Evolutionary conservation across 2,329 filamentous ascomycete genomes (phyloP), one percentile per base, ranked within the genome.

Genomic region (Zasmidium citrigriseum): DNA sequence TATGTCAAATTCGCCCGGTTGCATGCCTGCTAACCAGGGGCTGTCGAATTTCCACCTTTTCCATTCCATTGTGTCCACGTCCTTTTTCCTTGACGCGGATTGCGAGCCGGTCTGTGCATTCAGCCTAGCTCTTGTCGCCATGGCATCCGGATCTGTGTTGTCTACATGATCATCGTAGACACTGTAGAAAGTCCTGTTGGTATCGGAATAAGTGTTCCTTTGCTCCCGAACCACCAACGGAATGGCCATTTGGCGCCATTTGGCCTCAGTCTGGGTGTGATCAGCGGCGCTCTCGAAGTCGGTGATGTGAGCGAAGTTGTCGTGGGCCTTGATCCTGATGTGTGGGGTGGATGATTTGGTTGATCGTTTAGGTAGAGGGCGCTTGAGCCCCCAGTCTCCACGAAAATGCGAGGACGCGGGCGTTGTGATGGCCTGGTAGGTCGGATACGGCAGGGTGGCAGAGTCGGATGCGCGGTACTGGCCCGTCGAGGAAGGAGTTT

Each of bases 361-460:
- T 2, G 89, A 87, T 72, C 88, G 88, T 9, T 88, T 77, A 1
- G 93, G 93, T 4, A 98, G 80, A 1, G 91, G 82, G 55, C 93
- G 83, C 78, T 98, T 98, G 68, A 97, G 79, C 14, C 93, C 93
- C 93, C 93, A 98, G 71, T 98, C 93, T 34, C 93, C 93, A 70
- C 85, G 85, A 44, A 82, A 79, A 22, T 91, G 83, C 7, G 92
- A 93, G 18, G 86, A 82, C 46, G 83, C 78, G 4, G 91, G 88
- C 0, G 91, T 93, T 14, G 88, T 87, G 71, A 98, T 89, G 61
- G 92, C 85, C 72, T 95, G 90, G 72, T 89, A 84, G 53, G 87
- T 91, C n/a, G 93, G 93, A 75, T 89, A 89, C 25, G 86, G 83
- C 60, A 85, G 82, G 14, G 93, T 98, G 46, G 89, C 86, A 21